Base-by-base conservation (phyloP, 768 basidiomycete species). In the Coprinopsis sp. region DNA sequence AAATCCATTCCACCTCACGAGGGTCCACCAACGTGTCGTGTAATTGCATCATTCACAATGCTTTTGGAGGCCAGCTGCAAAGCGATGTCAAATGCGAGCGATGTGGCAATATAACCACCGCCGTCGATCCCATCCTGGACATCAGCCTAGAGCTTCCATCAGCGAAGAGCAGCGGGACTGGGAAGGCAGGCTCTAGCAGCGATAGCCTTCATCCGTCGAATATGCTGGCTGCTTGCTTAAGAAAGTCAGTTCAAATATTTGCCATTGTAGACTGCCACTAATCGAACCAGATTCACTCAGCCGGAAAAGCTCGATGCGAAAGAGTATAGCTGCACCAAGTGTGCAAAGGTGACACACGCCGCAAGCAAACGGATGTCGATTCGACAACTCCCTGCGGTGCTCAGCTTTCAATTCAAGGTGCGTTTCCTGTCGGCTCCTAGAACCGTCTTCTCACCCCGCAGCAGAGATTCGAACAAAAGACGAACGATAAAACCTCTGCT, bases 341-440 rank as follows among this genome's bases (percentile, higher is more conserved):
- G 94, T 58, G 79, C 78, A 16, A 86, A 83, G 55, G 70, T 78
- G 24, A 72, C 82, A 2, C 77, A 79, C 62, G 81, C 86, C 54
- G 88, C 87, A 1, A 90, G 80, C 53, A 92, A 94, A 59, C 82
- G 89, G 6, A 70, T 97, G 40, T 89, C 86, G 54, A 83, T 97
- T 54, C 80, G 78, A 40, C 86, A 83, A 54, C 71, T 98, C 6
- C 93, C 95, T 0, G 85, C 89, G 0, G 92, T 95, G 1, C 69
- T 98, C 37, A 90, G 87, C 54, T 90, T 98, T 56, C 95, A 97
- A 61, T 85, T 98, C 72, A 98, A 98, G 77, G 94, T 89, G 49
- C 41, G 54, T 5, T 25, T 25, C 21, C 27, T 30, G 19, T 29
- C 22, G 24, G 27, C 22, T 12, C 42, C 16, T 43, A 36, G 18